These are phyloP conservation scores for Beauveria caledonica DNA, from an alignment of 2,329 filamentous ascomycete species.

Conservation along the genomic window DNA sequence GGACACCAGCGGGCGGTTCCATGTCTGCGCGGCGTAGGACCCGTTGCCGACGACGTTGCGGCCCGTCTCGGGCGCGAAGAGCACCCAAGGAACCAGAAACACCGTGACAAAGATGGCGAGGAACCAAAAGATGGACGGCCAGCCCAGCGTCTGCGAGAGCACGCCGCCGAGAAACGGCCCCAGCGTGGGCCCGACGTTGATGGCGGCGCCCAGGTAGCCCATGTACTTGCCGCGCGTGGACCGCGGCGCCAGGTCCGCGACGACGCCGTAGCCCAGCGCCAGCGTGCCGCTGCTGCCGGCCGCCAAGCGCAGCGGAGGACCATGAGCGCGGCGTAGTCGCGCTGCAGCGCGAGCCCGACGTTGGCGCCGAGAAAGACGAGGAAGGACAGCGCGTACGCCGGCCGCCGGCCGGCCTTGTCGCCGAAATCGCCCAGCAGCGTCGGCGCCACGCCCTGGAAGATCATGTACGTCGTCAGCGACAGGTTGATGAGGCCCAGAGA, in stretches of 20 bases:
- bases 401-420: constrained; percentile 52
- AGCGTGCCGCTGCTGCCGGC: constrained; percentile 59
- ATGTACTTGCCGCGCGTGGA: constrained; percentile 67
- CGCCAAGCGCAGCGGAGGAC: constrained; percentile 52
- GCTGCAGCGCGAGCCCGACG: constrained; percentile 50
- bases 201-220: constrained; percentile 53
- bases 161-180: constrained; percentile 58
- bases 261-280: constrained; percentile 62
- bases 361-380: constrained; percentile 50
- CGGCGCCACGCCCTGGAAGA: constrained; percentile 55
- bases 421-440: constrained; percentile 54
- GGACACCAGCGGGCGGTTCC: constrained; percentile 51
- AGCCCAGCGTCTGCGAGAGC: constrained; percentile 54
- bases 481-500: constrained; percentile 36
- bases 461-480: constrained; percentile 52
- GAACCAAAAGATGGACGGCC: constrained; percentile 65
- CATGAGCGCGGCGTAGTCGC: constrained; percentile 48
- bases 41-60: constrained; percentile 55
- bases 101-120: constrained; percentile 45
- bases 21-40: constrained; percentile 47
- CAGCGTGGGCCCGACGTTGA: constrained; percentile 46
- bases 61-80: constrained; percentile 52
- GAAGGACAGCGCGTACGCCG: constrained; percentile 51
- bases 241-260: constrained; percentile 62
- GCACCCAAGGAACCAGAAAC: constrained; percentile 44